A percentile compares a stretch with the other conserved stretches of the same genome.
These are phyloP conservation scores for Daldinia caldariorum DNA, from an alignment of 495 filamentous ascomycete species.

Conservation along the genomic window DNA sequence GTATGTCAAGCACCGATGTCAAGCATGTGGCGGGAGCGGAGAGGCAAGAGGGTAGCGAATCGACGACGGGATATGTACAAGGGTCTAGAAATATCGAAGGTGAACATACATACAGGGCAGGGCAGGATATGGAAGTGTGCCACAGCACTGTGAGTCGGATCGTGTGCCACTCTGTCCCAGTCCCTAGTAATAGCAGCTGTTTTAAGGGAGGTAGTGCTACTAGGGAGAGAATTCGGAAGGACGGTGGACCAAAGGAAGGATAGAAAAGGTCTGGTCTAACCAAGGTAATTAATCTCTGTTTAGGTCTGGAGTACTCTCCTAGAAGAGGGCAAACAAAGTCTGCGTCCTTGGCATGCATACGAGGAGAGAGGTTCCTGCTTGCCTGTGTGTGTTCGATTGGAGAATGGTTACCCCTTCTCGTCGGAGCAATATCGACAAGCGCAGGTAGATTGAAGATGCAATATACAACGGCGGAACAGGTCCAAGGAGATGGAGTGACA, in stretches of 20 bases:
- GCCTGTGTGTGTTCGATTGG: slow-evolving; percentile 46
- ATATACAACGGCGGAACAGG: slow-evolving; percentile 48
- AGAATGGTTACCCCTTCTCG: slow-evolving; percentile 39
- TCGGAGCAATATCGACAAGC: slow-evolving; percentile 48
- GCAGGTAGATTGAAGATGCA: slow-evolving; percentile 48
- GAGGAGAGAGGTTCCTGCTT: slow-evolving; percentile 47
- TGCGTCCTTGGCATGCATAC: slow-evolving; percentile 50
- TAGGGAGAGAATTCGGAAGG: slow-evolving; percentile 46
- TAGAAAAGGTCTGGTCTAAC: slow-evolving; percentile 49
- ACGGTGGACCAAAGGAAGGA: slow-evolving; percentile 50
- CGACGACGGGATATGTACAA: slow-evolving; percentile 38
- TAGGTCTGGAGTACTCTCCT: slow-evolving; percentile 45
- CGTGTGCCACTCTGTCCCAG: slow-evolving; percentile 31
- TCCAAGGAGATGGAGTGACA: slow-evolving; percentile 36
- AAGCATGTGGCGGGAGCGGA: slow-evolving; percentile 54
- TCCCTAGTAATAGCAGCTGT: slow-evolving; percentile 41
- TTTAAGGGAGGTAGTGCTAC: slow-evolving; percentile 43
- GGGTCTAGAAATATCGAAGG: slow-evolving; percentile 41
- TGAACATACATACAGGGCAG: slow-evolving; percentile 43
- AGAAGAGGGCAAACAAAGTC: slow-evolving; percentile 44
- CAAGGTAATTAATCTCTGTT: slow-evolving; percentile 45
- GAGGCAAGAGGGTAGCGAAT: slow-evolving; percentile 40
- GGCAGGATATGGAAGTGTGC: slow-evolving; percentile 34
- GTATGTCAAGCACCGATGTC: slow-evolving; percentile 43
- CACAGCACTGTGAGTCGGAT: slow-evolving; percentile 38